Base-by-base conservation (phyloP, 2,329 filamentous ascomycete species). In the Rutstroemia sp. region DNA sequence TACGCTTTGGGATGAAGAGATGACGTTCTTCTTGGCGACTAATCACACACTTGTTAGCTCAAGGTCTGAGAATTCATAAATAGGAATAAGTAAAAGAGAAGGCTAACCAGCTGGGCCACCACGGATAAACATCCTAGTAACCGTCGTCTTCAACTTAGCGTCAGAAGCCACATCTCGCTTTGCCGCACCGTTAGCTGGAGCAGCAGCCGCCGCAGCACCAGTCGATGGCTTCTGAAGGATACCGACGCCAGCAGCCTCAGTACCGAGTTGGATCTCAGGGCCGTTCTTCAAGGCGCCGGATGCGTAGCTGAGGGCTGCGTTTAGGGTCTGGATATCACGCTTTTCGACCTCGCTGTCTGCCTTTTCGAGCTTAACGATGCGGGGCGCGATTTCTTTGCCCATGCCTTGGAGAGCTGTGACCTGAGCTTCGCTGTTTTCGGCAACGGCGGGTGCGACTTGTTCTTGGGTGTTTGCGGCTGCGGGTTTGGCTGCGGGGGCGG, bases 221-320 rank as follows among this genome's bases (percentile, higher is more conserved):
- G 30, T 44, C 5, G 51, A 25, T 25, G 51, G 14, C 21, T 54
- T 54, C n/a, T 38, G 10, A n/a, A 54, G 51, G 17, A 54, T 54
- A 40, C 51, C 51, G 36, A 54, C 44, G 25, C 70, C 70, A 57
- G 73, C 72, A 34, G 61, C 68, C 40, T 72, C 72, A 25, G 76
- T 76, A 56, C 76, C 76, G 44, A 79, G 70, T 66, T 78, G 71
- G 46, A 78, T 65, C 69, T 76, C 76, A 60, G 76, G 76, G 38
- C 69, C 67, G 63, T 76, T 74, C 64, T 69, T 70, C 66, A 76
- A 68, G 19, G 75, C 76, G 45, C 71, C 73, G 61, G 75, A 72
- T 54, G 76, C 76, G 60, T 71, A 79, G 49, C 62, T 68, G 16
- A 79, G 72, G 1, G 76, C 76, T 14, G 73, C 72, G 60, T 75